Percentiles rank a stretch among this genome's conserved stretches.
Conservation (phyloP, 78 protist species). For the Ministeria vibrans region DNA sequence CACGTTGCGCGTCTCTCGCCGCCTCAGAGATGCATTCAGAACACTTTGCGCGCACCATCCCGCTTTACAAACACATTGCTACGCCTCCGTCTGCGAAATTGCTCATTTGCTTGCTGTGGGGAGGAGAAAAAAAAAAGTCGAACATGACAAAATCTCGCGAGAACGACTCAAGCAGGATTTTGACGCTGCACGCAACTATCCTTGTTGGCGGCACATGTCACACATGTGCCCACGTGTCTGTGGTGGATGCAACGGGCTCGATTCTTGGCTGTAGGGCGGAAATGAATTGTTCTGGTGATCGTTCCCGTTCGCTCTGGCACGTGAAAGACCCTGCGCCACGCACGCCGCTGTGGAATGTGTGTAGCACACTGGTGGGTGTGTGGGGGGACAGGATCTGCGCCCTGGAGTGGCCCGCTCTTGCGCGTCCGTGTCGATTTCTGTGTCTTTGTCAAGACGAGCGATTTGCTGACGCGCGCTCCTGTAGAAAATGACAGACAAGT, state of each 20-base stretch:
- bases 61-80: neutral
- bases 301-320: neutral
- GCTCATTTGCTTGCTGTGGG: neutral
- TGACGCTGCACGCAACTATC: no score
- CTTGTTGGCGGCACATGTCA: no score
- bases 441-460: neutral
- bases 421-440: neutral
- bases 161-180: no score
- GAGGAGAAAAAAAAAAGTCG: neutral
- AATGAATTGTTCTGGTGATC: no score
- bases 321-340: no score
- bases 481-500: conserved; percentile 22
- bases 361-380: no score
- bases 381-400: neutral
- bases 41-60: neutral
- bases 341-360: no score
- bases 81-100: neutral
- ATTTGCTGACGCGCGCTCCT: neutral
- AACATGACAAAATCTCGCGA: neutral
- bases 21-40: neutral
- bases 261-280: no score
- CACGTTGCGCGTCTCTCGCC: neutral
- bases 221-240: no score
- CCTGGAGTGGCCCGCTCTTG: neutral
- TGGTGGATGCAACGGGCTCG: no score